Evolutionary conservation across 2,329 filamentous ascomycete species (phyloP).

Genomic region (Hymenoscyphus linearis): DNA sequence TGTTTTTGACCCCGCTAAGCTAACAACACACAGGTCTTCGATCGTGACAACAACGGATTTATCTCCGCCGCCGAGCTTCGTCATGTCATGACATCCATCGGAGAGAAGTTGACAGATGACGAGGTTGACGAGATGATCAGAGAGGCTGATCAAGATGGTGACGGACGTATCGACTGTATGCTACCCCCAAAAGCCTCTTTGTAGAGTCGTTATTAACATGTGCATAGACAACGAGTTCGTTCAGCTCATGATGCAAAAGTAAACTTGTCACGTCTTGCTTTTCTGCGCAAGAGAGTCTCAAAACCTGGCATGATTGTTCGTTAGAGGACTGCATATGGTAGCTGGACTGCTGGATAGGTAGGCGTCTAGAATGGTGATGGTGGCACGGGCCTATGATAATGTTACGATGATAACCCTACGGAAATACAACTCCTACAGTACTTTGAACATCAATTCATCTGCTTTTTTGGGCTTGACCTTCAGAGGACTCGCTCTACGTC

Average conservation of each 20-base stretch:
- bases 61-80: slow-evolving; percentile 84
- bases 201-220: slow-evolving; percentile 22
- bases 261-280: slow-evolving; percentile 31
- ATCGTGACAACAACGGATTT: slow-evolving; percentile 88
- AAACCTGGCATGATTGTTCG: slow-evolving; percentile 15
- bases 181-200: slow-evolving; percentile 13
- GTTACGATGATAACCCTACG: slow-evolving; percentile 25
- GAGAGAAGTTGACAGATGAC: slow-evolving; percentile 85
- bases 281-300: slow-evolving; percentile 17
- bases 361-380: slow-evolving; percentile 13
- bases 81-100: slow-evolving; percentile 89
- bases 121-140: slow-evolving; percentile 93
- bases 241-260: slow-evolving; percentile 95
- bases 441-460: slow-evolving; percentile 3
- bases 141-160: slow-evolving; percentile 83
- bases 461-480: background rate
- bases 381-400: slow-evolving; percentile 16
- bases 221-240: slow-evolving; percentile 80
- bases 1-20: slow-evolving; percentile 1
- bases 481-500: background rate
- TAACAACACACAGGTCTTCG: slow-evolving; percentile 55
- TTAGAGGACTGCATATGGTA: slow-evolving; percentile 6
- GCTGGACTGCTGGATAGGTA: slow-evolving; percentile 10
- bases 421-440: slow-evolving; percentile 10
- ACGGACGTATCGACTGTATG: slow-evolving; percentile 84